phyloP scores from a whole-genome alignment of 306 rosid genomes.

The Nissolia schottii region DNA sequence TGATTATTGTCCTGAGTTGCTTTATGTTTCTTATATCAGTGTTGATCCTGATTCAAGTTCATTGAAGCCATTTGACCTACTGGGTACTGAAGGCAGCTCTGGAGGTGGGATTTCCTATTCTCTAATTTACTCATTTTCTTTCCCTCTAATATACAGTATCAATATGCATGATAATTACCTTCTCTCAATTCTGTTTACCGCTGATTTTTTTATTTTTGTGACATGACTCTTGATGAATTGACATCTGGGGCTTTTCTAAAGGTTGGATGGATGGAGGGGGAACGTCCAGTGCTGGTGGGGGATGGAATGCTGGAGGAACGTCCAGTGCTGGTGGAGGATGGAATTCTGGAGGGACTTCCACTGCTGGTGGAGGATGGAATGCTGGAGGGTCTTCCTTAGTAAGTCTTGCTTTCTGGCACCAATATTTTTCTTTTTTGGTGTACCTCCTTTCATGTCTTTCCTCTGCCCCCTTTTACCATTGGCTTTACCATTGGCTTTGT shows the following conservation, averaged over 20 bases:
- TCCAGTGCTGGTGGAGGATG: slow-evolving; percentile 50
- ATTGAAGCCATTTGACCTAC: slow-evolving; percentile 63
- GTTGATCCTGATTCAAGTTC: slow-evolving; percentile 58
- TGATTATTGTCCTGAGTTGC: slow-evolving; percentile 13
- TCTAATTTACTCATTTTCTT: not conserved
- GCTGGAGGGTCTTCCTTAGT: slow-evolving; percentile 47
- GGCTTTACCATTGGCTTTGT: not conserved
- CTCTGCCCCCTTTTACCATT: not conserved
- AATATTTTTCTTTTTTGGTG: not conserved
- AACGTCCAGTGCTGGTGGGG: slow-evolving; percentile 54
- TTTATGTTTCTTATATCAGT: slow-evolving; percentile 36
- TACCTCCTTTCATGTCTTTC: not conserved
- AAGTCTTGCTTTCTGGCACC: slow-evolving; percentile 21
- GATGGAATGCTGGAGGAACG: slow-evolving; percentile 54
- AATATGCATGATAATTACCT: not conserved
- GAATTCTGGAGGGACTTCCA: slow-evolving; percentile 43
- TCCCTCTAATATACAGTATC: not conserved
- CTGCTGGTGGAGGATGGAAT: slow-evolving; percentile 52
- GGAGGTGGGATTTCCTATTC: slow-evolving; percentile 52
- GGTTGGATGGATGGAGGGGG: slow-evolving; percentile 76
- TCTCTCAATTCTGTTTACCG: slow-evolving; percentile 1
- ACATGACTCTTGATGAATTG: slow-evolving; percentile 24
- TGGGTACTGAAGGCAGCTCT: slow-evolving; percentile 63
- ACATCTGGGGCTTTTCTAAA: slow-evolving; percentile 26
- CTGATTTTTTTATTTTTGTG: slow-evolving; percentile 9